Base-by-base conservation (phyloP, 176 grass and related monocot species). In the Saccharum officinarum region DNA sequence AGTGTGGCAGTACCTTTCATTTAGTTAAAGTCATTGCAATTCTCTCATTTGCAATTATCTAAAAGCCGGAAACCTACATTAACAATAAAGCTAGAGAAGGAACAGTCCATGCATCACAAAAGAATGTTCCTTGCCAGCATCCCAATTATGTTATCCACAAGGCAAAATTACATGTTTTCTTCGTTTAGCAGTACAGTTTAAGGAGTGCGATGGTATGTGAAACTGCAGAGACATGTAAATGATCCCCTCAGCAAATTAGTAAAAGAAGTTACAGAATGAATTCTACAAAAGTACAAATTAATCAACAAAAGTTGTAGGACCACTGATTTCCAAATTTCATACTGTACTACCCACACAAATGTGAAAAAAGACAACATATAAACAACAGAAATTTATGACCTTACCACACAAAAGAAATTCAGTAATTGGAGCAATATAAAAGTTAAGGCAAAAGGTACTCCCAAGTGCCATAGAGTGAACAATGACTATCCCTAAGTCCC, bases 21-120 rank as follows among this genome's bases (percentile, higher is more conserved):
- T 67, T 68, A 55, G 12, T 73, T 34, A 34, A 71, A 86, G 38
- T 20, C 57, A 75, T 36, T 57, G 71, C 59, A 80, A 34, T 41
- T 57, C 2, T 59, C 26, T 69, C 47, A 45, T 61, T 36, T 63
- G 17, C 1, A 5, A 6, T 42, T 33, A 69, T 67, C 83, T 18
- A 55, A 28, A 45, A 79, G 75, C 75, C 30, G 50, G 33, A 42
- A 79, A n/a, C 25, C 38, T 23, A 55, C 69, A 74, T 6, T 42
- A 40, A 31, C 22, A 78, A 12, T 78, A 83, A 88, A 78, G 30
- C 30, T 15, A 16, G 20, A 26, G 5, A 82, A 17, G 31, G 38
- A 78, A 41, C 44, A 41, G 17, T 14, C 8, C 14, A 44, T 71
- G 25, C 31, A 31, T 44, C 31, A 71, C 10, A 77, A 40, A 26